Evolutionary conservation across 2,329 filamentous ascomycete species (phyloP), one percentile per base, ranked within the genome.

Genomic region (Orbilia brochopaga): DNA sequence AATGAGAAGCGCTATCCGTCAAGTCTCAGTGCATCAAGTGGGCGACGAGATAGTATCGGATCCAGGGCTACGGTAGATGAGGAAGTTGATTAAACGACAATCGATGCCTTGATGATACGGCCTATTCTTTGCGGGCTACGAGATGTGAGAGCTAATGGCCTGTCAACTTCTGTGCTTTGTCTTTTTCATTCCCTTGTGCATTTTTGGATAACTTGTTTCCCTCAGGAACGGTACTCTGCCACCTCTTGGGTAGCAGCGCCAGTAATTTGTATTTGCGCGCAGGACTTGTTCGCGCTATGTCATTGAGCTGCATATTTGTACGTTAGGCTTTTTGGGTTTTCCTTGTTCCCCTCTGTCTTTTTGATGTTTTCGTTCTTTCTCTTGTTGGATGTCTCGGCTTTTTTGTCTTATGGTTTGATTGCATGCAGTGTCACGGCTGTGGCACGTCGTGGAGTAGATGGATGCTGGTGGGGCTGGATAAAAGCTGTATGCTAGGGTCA

Each of bases 1-100:
- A 17, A 30, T 48, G 59, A 51, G n/a, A 70, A 70, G 30, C 53
- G 59, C 27, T 64, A 70, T 35, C 66, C 66, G 19, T 70, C 66
- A 4, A 54, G 66, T 23, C 13, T 70, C n/a, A 70, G 66, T n/a
- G 66, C 59, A 4, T 63, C 66, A 6, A 70, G 59, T 24, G 59
- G 50, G 13, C 44, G 66, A 50, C 58, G 66, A 17, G 37, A 50
- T 23, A 70, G 66, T 21, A 40, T 60, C 35, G 23, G 66, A 8
- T 70, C 66, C 4, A 57, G 19, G 32, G 32, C 37, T 37, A 50
- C 59, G 4, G 53, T 55, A 30, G 59, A 64, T 15, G 66, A 58
- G 30, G 66, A 70, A 17, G 55, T 64, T 21, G 66, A 70, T 35
- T 70, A 40, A 60, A 6, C 37, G 13, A 42, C 37, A 24, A 40